Conservation (phyloP, 73 alveolate genomes). For the Tetrahymena borealis region DNA sequence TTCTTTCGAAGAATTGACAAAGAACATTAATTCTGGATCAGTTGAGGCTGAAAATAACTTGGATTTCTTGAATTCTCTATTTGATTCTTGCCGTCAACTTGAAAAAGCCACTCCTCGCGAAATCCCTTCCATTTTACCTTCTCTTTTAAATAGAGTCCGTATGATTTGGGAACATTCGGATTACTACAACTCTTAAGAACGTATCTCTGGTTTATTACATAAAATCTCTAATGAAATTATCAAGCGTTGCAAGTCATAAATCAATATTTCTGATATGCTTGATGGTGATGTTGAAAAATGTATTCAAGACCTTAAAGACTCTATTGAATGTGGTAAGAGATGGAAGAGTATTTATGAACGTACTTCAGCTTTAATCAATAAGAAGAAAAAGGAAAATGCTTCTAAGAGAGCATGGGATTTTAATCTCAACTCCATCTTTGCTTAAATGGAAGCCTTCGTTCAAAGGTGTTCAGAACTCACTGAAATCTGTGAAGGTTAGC, state of each 20-base stretch:
- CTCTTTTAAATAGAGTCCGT: slow-evolving; percentile 57
- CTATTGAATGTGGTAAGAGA: slow-evolving; percentile 82
- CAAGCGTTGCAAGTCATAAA: slow-evolving; percentile 78
- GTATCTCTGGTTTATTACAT: slow-evolving; percentile 78
- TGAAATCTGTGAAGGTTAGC: slow-evolving; percentile 97
- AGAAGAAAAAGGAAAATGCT: slow-evolving; percentile 30
- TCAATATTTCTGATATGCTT: slow-evolving; percentile 79
- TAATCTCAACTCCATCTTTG: slow-evolving; percentile 92
- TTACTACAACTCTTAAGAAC: slow-evolving; percentile 84
- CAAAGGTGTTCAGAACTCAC: slow-evolving; percentile 97
- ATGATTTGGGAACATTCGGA: slow-evolving; percentile 85
- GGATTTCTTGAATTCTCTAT: slow-evolving; percentile 61
- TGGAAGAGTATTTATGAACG: slow-evolving; percentile 74
- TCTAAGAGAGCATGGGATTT: slow-evolving; percentile 56
- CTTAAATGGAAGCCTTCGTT: slow-evolving; percentile 99
- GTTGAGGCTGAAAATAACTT: slow-evolving; percentile 80
- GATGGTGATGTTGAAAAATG: slow-evolving; percentile 90
- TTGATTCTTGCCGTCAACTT: slow-evolving; percentile 78
- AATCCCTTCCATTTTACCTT: slow-evolving; percentile 77
- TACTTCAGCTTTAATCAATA: slow-evolving; percentile 51
- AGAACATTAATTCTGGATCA: slow-evolving; percentile 69
- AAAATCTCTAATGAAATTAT: slow-evolving; percentile 88
- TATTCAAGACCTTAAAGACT: slow-evolving; percentile 78
- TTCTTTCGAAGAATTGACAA: slow-evolving; percentile 68
- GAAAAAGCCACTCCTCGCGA: slow-evolving; percentile 79